Conservation (phyloP, 495 filamentous ascomycete species). For the Daldinia loculata region DNA sequence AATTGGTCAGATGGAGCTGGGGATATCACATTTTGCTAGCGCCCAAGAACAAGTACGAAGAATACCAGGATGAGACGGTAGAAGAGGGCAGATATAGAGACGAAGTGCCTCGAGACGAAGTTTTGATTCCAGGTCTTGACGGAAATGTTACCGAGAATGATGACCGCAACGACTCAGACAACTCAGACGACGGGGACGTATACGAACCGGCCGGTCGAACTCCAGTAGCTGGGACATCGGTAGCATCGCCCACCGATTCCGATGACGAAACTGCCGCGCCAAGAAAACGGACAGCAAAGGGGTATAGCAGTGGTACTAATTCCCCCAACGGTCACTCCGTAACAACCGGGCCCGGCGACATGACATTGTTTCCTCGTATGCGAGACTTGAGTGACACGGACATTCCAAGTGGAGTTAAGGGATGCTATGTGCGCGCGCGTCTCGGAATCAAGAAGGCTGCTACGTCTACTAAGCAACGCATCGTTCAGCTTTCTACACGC, state of each 20-base stretch:
- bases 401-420: constrained; percentile 46
- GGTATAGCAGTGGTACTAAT: constrained; percentile 21
- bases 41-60: constrained; percentile 74
- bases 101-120: constrained; percentile 43
- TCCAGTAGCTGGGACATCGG: constrained; percentile 53
- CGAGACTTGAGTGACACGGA: constrained; percentile 47
- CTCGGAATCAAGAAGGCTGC: constrained; percentile 32
- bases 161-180: constrained; percentile 13
- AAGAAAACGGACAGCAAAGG: constrained; percentile 35
- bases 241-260: constrained; percentile 52
- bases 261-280: constrained; percentile 51
- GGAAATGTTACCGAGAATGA: constrained; percentile 25
- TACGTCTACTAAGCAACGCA: constrained; percentile 52
- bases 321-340: constrained; percentile 18
- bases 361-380: constrained; percentile 57
- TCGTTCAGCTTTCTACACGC: constrained; percentile 22
- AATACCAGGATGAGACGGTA: constrained; percentile 62
- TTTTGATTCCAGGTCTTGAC: constrained; percentile 46
- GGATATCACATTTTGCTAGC: constrained; percentile 92
- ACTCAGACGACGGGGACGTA: constrained; percentile 50
- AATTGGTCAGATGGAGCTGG: constrained; percentile 97
- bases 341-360: constrained; percentile 43
- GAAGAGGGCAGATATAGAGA: constrained; percentile 78
- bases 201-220: constrained; percentile 59
- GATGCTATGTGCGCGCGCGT: constrained; percentile 42